Evolutionary conservation across 805 yeast species (phyloP).

Genomic region (Candida succiphila): DNA sequence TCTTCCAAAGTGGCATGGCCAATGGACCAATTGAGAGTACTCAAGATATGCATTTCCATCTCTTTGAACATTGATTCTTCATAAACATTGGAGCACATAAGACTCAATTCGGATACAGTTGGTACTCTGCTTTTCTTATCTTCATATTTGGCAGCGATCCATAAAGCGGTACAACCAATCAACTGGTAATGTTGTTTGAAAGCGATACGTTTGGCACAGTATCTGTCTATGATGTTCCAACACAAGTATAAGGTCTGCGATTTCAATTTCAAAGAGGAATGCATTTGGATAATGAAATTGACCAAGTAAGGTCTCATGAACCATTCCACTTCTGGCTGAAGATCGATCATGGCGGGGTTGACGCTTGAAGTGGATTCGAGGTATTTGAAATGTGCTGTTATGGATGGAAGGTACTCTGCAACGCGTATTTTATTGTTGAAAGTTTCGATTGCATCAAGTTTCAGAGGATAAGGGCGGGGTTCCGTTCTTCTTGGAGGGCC

Average conservation of each 20-base stretch:
- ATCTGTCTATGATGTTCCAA: constrained; percentile 78
- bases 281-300: constrained; percentile 66
- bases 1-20: constrained; percentile 44
- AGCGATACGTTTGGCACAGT: constrained; percentile 81
- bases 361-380: constrained; percentile 30
- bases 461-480: constrained; percentile 26
- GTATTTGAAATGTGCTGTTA: constrained; percentile 26
- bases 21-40: constrained; percentile 29
- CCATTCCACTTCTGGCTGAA: constrained; percentile 82
- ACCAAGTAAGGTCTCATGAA: constrained; percentile 64
- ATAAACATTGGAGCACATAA: constrained; percentile 50
- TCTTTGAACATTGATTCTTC: constrained; percentile 36
- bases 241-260: constrained; percentile 60
- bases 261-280: constrained; percentile 50
- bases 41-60: constrained; percentile 34
- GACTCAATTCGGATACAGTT: constrained; percentile 39
- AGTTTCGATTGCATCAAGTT: constrained; percentile 37
- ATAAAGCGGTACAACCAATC: constrained; percentile 83
- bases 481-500: constrained; percentile 25
- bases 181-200: constrained; percentile 80
- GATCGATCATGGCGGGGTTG: constrained; percentile 51
- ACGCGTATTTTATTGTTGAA: constrained; percentile 31
- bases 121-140: constrained; percentile 53
- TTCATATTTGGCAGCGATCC: constrained; percentile 83
- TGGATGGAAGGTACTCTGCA: constrained; percentile 32